phyloP scores from a whole-genome alignment of 1,284 basidiomycete species.

The Leccinum griseonigrum region DNA sequence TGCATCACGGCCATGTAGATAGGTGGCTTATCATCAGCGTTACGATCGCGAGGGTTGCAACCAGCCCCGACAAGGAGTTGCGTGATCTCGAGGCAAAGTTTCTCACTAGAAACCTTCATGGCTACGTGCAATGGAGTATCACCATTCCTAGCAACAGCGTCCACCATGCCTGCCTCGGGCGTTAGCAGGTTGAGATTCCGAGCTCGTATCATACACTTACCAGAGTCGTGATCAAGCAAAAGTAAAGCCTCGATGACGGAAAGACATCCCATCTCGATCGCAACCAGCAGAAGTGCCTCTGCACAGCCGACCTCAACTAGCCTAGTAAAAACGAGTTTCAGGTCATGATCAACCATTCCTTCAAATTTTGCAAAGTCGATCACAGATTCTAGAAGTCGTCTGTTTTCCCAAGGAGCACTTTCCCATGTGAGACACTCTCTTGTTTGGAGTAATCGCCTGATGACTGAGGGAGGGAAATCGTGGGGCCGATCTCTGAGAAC shows the following conservation, averaged over 20 bases:
- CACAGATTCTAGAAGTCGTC: background rate
- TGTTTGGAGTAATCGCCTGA: background rate
- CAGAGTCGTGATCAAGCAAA: background rate
- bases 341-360: background rate
- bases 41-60: background rate
- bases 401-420: background rate
- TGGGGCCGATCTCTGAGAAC: background rate
- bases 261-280: background rate
- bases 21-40: background rate
- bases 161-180: background rate
- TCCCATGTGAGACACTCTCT: background rate
- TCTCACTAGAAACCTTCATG: background rate
- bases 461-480: background rate
- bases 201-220: too few relatives aligned
- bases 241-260: background rate
- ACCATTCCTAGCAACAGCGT: background rate
- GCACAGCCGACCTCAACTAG: background rate
- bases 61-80: background rate
- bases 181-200: background rate
- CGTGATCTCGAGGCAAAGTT: background rate
- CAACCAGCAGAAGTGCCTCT: background rate
- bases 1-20: background rate
- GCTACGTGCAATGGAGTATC: background rate
- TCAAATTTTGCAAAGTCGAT: background rate
- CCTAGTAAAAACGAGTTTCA: background rate